These are phyloP conservation scores for Microbotryum saponariae DNA, from an alignment of 1,284 basidiomycete genomes.

Conservation along the genomic window DNA sequence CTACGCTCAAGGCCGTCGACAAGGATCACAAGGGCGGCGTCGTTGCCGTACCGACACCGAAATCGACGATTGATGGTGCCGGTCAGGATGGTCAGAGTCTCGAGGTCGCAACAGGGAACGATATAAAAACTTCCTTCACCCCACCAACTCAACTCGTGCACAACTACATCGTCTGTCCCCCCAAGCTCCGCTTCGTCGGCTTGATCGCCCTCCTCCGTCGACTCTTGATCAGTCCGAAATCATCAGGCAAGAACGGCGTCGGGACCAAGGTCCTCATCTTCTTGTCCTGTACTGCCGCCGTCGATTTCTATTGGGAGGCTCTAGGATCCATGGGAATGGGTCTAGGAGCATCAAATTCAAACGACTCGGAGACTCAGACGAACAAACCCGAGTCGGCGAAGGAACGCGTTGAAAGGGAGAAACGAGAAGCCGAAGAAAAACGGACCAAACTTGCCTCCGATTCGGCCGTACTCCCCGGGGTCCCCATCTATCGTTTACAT, in stretches of 20 bases:
- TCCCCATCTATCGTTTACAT: slow-evolving; percentile 83
- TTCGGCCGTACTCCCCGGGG: slow-evolving; percentile 70
- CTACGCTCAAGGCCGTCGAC: slow-evolving; percentile 56
- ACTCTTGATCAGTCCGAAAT: slow-evolving; percentile 47
- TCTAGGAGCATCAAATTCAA: neutral
- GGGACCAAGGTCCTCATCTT: slow-evolving; percentile 75
- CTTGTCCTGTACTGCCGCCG: slow-evolving; percentile 90
- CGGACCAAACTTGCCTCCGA: slow-evolving; percentile 50
- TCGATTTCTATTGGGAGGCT: slow-evolving; percentile 94
- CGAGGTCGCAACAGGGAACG: slow-evolving; percentile 2
- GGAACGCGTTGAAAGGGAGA: slow-evolving; percentile 34
- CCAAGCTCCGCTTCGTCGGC: slow-evolving; percentile 86
- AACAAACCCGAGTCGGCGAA: slow-evolving; percentile 17
- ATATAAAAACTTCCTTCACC: slow-evolving; percentile 59
- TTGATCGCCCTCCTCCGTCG: slow-evolving; percentile 76
- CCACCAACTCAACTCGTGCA: slow-evolving; percentile 93
- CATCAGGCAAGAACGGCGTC: slow-evolving; percentile 41
- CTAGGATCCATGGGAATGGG: slow-evolving; percentile 71
- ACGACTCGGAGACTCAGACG: slow-evolving; percentile 28
- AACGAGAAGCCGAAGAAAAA: slow-evolving; percentile 38
- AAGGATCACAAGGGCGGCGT: slow-evolving; percentile 3
- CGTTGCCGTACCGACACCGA: slow-evolving; percentile 10
- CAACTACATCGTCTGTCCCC: slow-evolving; percentile 82
- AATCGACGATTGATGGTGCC: neutral
- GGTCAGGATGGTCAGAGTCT: slow-evolving; percentile 1